phyloP scores from a whole-genome alignment of 139 green algal species.

The Picochlorum sp. region DNA sequence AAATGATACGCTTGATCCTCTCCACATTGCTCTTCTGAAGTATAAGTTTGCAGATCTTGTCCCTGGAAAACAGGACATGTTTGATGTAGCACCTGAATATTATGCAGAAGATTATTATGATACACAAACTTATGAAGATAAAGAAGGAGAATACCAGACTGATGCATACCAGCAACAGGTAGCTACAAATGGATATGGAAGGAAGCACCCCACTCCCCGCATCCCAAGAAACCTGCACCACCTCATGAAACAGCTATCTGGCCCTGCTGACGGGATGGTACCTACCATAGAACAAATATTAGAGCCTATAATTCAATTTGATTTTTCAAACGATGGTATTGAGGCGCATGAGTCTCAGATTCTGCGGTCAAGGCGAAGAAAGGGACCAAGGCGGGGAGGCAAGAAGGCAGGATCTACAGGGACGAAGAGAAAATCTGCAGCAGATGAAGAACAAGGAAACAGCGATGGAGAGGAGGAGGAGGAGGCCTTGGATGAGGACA shows the following conservation, averaged over 20 bases:
- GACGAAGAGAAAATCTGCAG: slow-evolving; percentile 17
- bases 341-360: slow-evolving; percentile 8
- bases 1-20: background rate
- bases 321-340: slow-evolving; percentile 21
- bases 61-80: slow-evolving; percentile 5
- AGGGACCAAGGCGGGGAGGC: background rate
- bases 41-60: slow-evolving; percentile 32
- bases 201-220: too few species aligned
- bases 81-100: background rate
- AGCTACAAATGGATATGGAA: background rate
- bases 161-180: background rate
- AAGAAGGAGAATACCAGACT: background rate
- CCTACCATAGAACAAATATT: slow-evolving; percentile 25
- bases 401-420: background rate
- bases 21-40: slow-evolving; percentile 28
- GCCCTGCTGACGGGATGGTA: slow-evolving; percentile 14
- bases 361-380: slow-evolving; percentile 1
- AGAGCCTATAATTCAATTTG: slow-evolving; percentile 24
- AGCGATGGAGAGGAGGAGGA: background rate
- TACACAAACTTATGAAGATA: background rate
- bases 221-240: slow-evolving; percentile 30
- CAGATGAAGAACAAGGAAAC: slow-evolving; percentile 11
- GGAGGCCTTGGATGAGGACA: too few species aligned
- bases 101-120: background rate
- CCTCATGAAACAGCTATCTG: slow-evolving; percentile 35